These are phyloP conservation scores for Solanum virginianum DNA, from an alignment of 257 asterid species.

Conservation along the genomic window DNA sequence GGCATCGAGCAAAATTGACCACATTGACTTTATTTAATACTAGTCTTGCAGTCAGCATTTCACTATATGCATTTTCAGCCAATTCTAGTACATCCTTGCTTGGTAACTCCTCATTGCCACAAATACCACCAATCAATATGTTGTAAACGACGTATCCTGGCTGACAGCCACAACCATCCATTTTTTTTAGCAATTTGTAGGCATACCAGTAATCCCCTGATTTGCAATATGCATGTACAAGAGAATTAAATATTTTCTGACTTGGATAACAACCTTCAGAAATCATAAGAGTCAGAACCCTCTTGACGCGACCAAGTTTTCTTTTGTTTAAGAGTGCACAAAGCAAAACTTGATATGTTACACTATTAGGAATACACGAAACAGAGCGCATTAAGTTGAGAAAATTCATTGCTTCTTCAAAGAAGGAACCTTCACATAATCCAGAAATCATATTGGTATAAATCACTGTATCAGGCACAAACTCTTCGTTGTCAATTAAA, in stretches of 20 bases:
- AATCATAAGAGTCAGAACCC: slow-evolving; percentile 82
- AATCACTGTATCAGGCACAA: slow-evolving; percentile 57
- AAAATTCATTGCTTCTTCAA: slow-evolving; percentile 92
- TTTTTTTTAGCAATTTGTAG: slow-evolving; percentile 72
- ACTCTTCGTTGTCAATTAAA: slow-evolving; percentile 77
- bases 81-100: slow-evolving; percentile 40
- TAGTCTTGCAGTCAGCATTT: slow-evolving; percentile 56
- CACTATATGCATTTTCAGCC: slow-evolving; percentile 72
- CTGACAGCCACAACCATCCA: slow-evolving; percentile 57
- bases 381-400: slow-evolving; percentile 59
- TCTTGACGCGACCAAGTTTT: slow-evolving; percentile 78
- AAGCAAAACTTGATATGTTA: slow-evolving; percentile 63
- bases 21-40: slow-evolving; percentile 67
- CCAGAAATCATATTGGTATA: slow-evolving; percentile 85
- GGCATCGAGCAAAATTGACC: slow-evolving; percentile 61
- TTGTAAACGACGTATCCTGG: slow-evolving; percentile 88
- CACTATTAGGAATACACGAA: slow-evolving; percentile 75
- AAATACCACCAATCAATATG: slow-evolving; percentile 75
- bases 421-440: slow-evolving; percentile 80
- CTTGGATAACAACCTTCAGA: slow-evolving; percentile 90
- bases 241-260: slow-evolving; percentile 72
- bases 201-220: slow-evolving; percentile 66
- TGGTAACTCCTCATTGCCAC: slow-evolving; percentile 62
- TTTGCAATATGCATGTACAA: slow-evolving; percentile 72
- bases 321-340: slow-evolving; percentile 78